These are phyloP conservation scores for Sphenostylis stenocarpa DNA, from an alignment of 306 rosid species.

Conservation along the genomic window DNA sequence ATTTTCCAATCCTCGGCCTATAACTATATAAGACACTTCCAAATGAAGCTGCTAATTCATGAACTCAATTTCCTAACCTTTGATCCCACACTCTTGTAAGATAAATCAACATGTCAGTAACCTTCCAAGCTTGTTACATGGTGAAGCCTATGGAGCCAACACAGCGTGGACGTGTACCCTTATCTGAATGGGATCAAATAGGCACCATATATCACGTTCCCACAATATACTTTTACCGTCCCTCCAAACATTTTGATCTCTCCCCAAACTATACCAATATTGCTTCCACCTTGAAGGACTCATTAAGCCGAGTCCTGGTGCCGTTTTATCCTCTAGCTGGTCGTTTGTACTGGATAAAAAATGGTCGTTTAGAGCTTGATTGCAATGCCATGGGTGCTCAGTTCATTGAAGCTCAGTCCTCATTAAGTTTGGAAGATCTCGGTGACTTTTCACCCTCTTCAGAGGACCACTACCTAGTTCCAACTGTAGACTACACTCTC, in stretches of 20 bases:
- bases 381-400: slow-evolving; percentile 61
- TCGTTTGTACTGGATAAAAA: slow-evolving; percentile 48
- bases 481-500: slow-evolving; percentile 39
- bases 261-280: slow-evolving; percentile 3
- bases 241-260: slow-evolving; percentile 19
- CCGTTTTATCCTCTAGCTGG: slow-evolving; percentile 71
- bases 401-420: slow-evolving; percentile 51
- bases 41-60: too few relatives aligned
- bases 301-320: slow-evolving; percentile 48
- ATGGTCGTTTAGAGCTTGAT: slow-evolving; percentile 54
- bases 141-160: slow-evolving; percentile 49
- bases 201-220: slow-evolving; percentile 55
- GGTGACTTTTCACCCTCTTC: slow-evolving; percentile 48
- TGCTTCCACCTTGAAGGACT: slow-evolving; percentile 40
- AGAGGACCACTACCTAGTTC: slow-evolving; percentile 32
- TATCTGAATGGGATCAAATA: slow-evolving; percentile 63
- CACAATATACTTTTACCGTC: slow-evolving; percentile 51
- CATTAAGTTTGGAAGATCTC: slow-evolving; percentile 30
- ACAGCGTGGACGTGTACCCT: slow-evolving; percentile 31
- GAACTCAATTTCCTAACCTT: not conserved
- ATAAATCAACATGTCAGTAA: slow-evolving; percentile 40
- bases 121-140: slow-evolving; percentile 19
- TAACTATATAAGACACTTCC: too few relatives aligned
- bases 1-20: too few relatives aligned
- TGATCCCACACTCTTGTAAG: not conserved